Evolutionary conservation across 495 filamentous ascomycete species (phyloP).

Genomic region (Apiosordaria backusii): DNA sequence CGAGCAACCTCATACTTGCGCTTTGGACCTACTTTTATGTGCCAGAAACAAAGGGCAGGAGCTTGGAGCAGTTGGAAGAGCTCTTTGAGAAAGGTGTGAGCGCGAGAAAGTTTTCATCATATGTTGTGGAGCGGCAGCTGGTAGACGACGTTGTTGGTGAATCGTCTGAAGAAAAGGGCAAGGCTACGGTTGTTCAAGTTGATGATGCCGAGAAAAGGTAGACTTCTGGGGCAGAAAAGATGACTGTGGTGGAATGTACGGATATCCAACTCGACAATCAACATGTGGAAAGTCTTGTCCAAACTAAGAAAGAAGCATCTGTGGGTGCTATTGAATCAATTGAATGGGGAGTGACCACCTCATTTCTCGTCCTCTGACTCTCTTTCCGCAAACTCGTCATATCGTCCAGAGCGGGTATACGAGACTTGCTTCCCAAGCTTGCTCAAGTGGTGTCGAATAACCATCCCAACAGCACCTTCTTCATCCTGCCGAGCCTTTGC

Average conservation of each 20-base stretch:
- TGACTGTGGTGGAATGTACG: neutral
- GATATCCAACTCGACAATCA: neutral
- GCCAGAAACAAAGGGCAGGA: conserved; percentile 52
- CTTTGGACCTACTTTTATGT: conserved; percentile 48
- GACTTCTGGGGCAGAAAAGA: too few species aligned
- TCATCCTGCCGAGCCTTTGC: conserved; percentile 28
- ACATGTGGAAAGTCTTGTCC: neutral
- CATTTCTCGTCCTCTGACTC: neutral
- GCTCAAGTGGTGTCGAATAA: conserved; percentile 23
- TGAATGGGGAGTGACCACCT: neutral
- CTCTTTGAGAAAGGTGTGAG: conserved; percentile 39
- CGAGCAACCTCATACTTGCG: conserved; percentile 40
- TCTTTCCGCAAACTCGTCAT: neutral
- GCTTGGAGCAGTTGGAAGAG: conserved; percentile 57
- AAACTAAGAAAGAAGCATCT: neutral
- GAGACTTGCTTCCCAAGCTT: conserved; percentile 1
- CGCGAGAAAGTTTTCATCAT: conserved; percentile 36
- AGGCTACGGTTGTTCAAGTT: neutral
- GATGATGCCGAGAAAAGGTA: conserved; percentile 13
- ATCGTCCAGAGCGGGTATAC: neutral
- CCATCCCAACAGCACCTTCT: conserved; percentile 29
- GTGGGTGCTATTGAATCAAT: too few species aligned
- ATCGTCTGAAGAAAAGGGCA: neutral
- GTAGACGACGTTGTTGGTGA: conserved; percentile 17
- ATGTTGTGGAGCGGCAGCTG: conserved; percentile 24